Evolutionary conservation across 2,329 filamentous ascomycete species (phyloP).

Genomic region (Zymoseptoria pseudotritici): DNA sequence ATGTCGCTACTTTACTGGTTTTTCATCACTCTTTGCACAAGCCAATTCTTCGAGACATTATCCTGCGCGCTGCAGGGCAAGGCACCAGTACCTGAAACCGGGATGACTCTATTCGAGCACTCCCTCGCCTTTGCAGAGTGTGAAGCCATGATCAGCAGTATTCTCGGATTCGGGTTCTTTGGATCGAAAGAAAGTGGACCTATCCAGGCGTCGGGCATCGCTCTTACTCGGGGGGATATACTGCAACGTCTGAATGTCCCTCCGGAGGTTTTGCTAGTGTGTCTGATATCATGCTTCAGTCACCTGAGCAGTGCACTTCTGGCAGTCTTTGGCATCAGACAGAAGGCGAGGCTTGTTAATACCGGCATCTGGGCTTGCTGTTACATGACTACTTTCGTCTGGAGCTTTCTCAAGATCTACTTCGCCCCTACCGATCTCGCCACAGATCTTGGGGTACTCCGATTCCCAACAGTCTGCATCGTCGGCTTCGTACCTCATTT

Average conservation of each 20-base stretch:
- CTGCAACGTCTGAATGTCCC: constrained; percentile 78
- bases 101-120: constrained; percentile 95
- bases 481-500: constrained; percentile 92
- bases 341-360: constrained; percentile 71
- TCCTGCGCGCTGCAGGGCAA: constrained; percentile 82
- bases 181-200: constrained; percentile 37
- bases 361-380: constrained; percentile 85
- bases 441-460: constrained; percentile 63
- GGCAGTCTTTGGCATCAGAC: constrained; percentile 72
- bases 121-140: constrained; percentile 94
- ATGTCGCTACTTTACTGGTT: constrained; percentile 69
- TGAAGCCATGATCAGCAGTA: constrained; percentile 75
- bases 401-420: constrained; percentile 54
- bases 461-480: constrained; percentile 90
- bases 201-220: constrained; percentile 14
- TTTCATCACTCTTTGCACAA: constrained; percentile 60
- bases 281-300: constrained; percentile 80
- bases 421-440: constrained; percentile 45
- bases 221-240: constrained; percentile 41
- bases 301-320: constrained; percentile 78
- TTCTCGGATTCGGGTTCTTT: constrained; percentile 68
- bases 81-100: constrained; percentile 72
- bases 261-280: constrained; percentile 79
- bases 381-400: constrained; percentile 79
- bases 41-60: constrained; percentile 83